A percentile compares a stretch with the other conserved stretches of the same genome.
Conservation (phyloP, 2,329 filamentous ascomycete species). For the Apiospora pterosperma region DNA sequence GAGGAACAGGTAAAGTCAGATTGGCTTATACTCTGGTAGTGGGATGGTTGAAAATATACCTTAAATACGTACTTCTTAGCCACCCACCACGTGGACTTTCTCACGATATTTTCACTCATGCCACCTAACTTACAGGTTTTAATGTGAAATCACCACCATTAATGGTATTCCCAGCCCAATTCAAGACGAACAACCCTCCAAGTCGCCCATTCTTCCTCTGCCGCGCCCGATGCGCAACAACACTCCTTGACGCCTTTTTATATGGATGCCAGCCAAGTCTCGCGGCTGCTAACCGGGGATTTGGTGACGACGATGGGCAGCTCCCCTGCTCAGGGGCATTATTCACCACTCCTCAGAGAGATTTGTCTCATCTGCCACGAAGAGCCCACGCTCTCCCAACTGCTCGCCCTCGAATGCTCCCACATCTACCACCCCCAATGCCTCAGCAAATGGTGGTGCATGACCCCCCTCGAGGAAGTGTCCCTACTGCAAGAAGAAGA, state of each 20-base stretch:
- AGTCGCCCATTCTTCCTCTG: neutral
- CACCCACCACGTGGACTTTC: neutral
- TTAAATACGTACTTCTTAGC: neutral
- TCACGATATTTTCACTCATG: neutral
- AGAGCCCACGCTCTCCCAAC: neutral
- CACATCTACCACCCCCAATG: neutral
- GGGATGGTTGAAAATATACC: too few relatives aligned
- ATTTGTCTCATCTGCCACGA: slow-evolving; percentile 1
- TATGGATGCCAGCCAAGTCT: neutral
- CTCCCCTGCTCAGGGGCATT: neutral
- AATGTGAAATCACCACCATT: too few relatives aligned
- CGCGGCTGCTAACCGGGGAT: neutral
- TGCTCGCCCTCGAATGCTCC: neutral
- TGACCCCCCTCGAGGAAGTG: neutral
- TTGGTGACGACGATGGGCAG: neutral
- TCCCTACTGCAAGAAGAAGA: neutral
- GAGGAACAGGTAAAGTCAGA: neutral
- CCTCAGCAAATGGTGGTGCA: neutral
- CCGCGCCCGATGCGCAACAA: neutral
- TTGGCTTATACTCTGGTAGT: neutral
- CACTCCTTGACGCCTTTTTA: neutral
- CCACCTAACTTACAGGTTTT: too few relatives aligned
- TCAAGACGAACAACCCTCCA: neutral
- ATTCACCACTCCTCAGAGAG: neutral
- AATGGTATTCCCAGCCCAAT: neutral